A percentile compares a stretch with the other conserved stretches of the same genome.
phyloP scores from a whole-genome alignment of 202 grass and related monocot species.

The Tripidium arundinaceum region DNA sequence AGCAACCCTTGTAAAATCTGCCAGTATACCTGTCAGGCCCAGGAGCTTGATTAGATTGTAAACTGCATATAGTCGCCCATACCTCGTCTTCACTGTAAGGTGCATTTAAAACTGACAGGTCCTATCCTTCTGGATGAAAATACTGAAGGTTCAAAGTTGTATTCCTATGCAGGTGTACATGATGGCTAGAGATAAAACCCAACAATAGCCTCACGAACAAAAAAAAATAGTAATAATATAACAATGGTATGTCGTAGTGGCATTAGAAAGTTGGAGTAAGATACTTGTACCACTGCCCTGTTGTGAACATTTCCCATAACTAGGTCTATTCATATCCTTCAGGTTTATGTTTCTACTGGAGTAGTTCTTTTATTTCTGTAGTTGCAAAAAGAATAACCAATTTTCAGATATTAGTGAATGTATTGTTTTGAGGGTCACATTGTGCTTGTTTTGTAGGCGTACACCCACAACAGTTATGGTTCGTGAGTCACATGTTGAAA shows the following conservation, averaged over 20 bases:
- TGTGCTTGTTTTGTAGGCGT: constrained; percentile 53
- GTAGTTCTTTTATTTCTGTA: background rate
- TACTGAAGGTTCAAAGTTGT: background rate
- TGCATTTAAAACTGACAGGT: too few species aligned
- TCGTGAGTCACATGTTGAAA: constrained; percentile 97
- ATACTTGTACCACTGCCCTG: background rate
- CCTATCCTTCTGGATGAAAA: too few species aligned
- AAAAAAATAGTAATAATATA: too few species aligned
- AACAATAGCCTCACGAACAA: background rate
- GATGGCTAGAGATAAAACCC: background rate
- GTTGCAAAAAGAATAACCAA: constrained; percentile 1
- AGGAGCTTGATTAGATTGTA: too few species aligned
- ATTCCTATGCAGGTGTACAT: too few species aligned
- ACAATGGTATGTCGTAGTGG: too few species aligned
- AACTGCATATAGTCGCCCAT: too few species aligned
- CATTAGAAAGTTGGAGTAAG: too few species aligned
- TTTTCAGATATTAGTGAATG: background rate
- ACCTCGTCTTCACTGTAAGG: too few species aligned
- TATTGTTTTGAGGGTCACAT: constrained; percentile 14
- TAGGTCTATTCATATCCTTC: background rate
- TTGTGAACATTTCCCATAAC: background rate
- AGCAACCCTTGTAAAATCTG: too few species aligned
- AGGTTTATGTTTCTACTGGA: background rate
- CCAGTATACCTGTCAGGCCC: too few species aligned
- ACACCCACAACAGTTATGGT: constrained; percentile 82